phyloP scores from a whole-genome alignment of 148 eudicot genomes.

The Rhododendron simsii region DNA sequence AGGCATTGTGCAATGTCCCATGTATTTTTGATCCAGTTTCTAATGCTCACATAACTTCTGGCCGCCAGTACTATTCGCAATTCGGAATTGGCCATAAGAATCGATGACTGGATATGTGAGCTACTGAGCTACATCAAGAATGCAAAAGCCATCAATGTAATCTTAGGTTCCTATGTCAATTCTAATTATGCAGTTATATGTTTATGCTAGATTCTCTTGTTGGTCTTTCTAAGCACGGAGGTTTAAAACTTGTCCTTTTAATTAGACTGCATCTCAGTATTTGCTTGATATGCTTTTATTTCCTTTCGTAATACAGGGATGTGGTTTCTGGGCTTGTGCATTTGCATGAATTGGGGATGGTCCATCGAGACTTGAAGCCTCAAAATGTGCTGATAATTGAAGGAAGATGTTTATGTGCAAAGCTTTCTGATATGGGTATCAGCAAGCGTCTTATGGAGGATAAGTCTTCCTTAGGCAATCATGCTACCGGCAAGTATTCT shows the following conservation, averaged over 20 bases:
- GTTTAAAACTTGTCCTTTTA: no score
- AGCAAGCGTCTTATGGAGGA: constrained; percentile 77
- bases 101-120: background rate
- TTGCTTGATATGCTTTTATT: background rate
- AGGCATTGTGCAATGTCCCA: background rate
- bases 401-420: no score
- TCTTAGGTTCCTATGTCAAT: background rate
- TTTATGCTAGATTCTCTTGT: background rate
- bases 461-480: constrained; percentile 78
- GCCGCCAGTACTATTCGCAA: background rate
- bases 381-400: constrained; percentile 44
- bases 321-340: constrained; percentile 75
- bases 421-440: constrained; percentile 94
- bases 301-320: constrained; percentile 46
- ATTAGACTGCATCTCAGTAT: background rate
- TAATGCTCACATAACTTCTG: background rate
- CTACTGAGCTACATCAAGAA: background rate
- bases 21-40: background rate
- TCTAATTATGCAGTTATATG: background rate
- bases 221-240: background rate
- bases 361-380: constrained; percentile 90
- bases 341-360: constrained; percentile 85
- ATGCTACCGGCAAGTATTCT: constrained; percentile 69
- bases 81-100: background rate
- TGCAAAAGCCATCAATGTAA: background rate